A percentile compares a stretch with the other conserved stretches of the same genome.
phyloP scores from a whole-genome alignment of 257 asterid genomes.

The Nicotiana benthamiana region DNA sequence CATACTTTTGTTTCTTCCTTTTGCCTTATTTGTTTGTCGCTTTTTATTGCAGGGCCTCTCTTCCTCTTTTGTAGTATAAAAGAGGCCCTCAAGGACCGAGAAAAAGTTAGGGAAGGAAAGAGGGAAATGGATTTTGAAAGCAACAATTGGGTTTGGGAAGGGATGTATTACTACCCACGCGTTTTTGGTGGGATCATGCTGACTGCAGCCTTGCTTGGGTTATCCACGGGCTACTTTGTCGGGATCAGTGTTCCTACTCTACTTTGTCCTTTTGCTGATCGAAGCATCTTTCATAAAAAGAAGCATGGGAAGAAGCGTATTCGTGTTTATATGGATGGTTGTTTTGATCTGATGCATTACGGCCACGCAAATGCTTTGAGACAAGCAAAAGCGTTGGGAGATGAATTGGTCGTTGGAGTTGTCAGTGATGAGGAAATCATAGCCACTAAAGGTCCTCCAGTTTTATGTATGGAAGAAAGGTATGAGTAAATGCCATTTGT shows the following conservation, averaged over 20 bases:
- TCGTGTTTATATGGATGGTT: constrained; percentile 97
- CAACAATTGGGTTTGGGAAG: constrained; percentile 73
- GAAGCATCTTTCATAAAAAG: constrained; percentile 59
- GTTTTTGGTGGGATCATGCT: constrained; percentile 91
- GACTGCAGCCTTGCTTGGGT: constrained; percentile 79
- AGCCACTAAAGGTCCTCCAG: constrained; percentile 86
- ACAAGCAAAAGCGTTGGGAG: constrained; percentile 88
- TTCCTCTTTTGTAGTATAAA: constrained; percentile 43
- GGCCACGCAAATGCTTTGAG: constrained; percentile 98
- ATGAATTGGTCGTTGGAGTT: constrained; percentile 86
- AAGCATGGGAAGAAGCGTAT: constrained; percentile 45
- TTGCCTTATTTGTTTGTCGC: constrained; percentile 3
- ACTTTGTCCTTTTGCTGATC: constrained; percentile 58
- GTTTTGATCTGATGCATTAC: constrained; percentile 95
- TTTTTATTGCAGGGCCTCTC: constrained; percentile 60
- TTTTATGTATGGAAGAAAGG: constrained; percentile 90
- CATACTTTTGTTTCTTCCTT: neutral
- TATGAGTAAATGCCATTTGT: constrained; percentile 10
- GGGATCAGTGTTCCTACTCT: constrained; percentile 55
- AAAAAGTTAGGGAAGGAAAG: constrained; percentile 18
- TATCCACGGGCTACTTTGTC: constrained; percentile 76
- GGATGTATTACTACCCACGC: constrained; percentile 66
- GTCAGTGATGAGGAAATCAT: constrained; percentile 91
- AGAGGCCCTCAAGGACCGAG: constrained; percentile 20
- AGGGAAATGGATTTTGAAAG: constrained; percentile 67